These are phyloP conservation scores for Thozetella sp. DNA, from an alignment of 495 filamentous ascomycete species.

Conservation along the genomic window DNA sequence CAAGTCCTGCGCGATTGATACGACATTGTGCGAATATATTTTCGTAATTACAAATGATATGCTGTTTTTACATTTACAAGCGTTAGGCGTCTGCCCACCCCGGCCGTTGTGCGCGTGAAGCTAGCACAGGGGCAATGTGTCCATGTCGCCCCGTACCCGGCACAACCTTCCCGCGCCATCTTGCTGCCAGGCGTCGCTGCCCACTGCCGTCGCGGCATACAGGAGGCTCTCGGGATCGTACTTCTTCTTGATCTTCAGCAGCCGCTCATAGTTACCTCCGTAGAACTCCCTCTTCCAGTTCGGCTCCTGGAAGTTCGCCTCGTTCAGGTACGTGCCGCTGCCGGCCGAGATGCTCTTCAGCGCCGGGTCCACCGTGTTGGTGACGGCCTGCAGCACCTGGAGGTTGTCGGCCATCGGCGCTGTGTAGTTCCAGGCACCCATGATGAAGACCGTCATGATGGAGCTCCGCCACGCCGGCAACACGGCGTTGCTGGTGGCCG, in stretches of 20 bases:
- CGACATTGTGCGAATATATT: too few species aligned
- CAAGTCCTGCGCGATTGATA: too few species aligned
- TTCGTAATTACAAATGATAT: too few species aligned
- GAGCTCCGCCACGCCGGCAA: conserved; percentile 55
- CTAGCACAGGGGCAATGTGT: too few species aligned
- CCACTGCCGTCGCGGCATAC: conserved; percentile 48
- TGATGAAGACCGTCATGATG: conserved; percentile 23
- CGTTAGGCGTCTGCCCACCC: too few species aligned
- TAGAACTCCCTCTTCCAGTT: conserved; percentile 58
- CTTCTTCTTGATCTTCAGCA: conserved; percentile 45
- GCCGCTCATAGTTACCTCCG: conserved; percentile 44
- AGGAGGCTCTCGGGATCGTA: conserved; percentile 50
- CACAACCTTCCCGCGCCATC: conserved; percentile 26
- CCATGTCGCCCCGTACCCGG: conserved; percentile 39
- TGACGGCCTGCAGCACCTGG: background rate
- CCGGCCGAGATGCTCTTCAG: conserved; percentile 23
- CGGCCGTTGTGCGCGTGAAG: too few species aligned
- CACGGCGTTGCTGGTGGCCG: conserved; percentile 47
- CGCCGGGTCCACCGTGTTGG: background rate
- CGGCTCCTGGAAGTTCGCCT: conserved; percentile 49
- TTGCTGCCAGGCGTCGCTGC: conserved; percentile 28
- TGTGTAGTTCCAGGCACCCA: background rate
- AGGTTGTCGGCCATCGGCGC: background rate
- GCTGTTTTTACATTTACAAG: too few species aligned
- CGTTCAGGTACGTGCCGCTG: conserved; percentile 38